Evolutionary conservation across 495 filamentous ascomycete genomes (phyloP).

Genomic region (Thermochaetoides thermophila): DNA sequence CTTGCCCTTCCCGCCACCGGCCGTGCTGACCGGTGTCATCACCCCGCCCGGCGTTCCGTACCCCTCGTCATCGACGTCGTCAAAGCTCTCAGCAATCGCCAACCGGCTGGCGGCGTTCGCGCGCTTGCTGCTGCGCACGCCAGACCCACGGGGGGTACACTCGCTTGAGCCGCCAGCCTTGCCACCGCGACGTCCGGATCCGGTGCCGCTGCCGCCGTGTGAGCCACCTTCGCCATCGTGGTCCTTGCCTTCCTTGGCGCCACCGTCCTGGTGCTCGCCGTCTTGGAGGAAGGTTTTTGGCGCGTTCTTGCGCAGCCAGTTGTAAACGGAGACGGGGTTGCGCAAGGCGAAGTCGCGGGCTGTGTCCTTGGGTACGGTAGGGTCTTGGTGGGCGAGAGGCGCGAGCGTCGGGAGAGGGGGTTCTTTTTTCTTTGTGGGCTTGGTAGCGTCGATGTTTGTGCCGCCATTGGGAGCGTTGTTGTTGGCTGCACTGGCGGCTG

Average conservation of each 20-base stretch:
- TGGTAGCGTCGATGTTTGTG: too few relatives aligned
- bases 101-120: conserved; percentile 8
- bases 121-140: conserved; percentile 14
- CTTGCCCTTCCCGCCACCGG: conserved; percentile 20
- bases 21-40: conserved; percentile 31
- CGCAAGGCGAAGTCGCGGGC: conserved; percentile 46
- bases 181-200: conserved; percentile 8
- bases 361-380: conserved; percentile 5
- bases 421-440: conserved; percentile 4
- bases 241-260: conserved; percentile 1
- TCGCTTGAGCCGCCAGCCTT: too few relatives aligned
- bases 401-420: conserved; percentile 23
- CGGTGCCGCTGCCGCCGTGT: conserved; percentile 16
- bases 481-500: not conserved
- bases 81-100: conserved; percentile 14
- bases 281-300: conserved; percentile 76
- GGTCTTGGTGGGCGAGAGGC: conserved; percentile 19
- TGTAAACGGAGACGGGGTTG: conserved; percentile 77
- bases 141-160: conserved; percentile 6
- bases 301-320: conserved; percentile 75
- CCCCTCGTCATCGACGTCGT: conserved; percentile 22
- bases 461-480: too few relatives aligned
- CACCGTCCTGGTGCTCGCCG: conserved; percentile 37
- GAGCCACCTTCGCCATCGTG: conserved; percentile 36
- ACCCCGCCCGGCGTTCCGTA: conserved; percentile 6